Evolutionary conservation across 148 eudicot genomes (phyloP).

Genomic region (Rhododendron kiyosumense): DNA sequence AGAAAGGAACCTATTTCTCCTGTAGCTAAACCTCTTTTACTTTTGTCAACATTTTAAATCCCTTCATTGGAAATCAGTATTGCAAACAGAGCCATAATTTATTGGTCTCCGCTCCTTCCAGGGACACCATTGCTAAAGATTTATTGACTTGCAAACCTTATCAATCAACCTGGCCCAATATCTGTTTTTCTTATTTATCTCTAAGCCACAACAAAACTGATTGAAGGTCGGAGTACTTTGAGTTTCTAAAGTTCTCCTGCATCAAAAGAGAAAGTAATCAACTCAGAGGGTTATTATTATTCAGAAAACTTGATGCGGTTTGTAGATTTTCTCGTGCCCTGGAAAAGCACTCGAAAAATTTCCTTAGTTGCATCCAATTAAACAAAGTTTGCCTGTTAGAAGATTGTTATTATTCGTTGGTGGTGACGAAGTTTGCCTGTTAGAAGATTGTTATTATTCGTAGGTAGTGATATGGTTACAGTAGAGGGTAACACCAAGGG

Average conservation of each 20-base stretch:
- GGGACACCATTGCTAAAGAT: neutral
- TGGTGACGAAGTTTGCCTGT: too few species aligned
- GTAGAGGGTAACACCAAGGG: too few species aligned
- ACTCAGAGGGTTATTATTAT: too few species aligned
- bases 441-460: too few species aligned
- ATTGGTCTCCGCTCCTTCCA: neutral
- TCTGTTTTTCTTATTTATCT: neutral
- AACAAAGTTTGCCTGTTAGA: too few species aligned
- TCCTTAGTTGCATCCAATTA: too few species aligned
- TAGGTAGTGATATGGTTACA: too few species aligned
- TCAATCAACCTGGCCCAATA: neutral
- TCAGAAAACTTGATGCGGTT: too few species aligned
- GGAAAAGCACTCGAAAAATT: too few species aligned
- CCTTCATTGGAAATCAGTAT: neutral
- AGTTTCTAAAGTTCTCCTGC: neutral
- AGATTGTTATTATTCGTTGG: too few species aligned
- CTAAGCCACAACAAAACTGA: neutral
- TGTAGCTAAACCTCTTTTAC: neutral
- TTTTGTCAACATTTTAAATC: neutral
- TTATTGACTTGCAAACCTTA: neutral
- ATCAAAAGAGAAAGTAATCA: too few species aligned
- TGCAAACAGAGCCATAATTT: neutral
- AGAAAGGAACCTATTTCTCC: neutral
- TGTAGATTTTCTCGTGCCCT: too few species aligned
- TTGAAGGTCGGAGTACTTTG: neutral